Evolutionary conservation across 164 flowering plant species (phyloP).

Genomic region (Macadamia tetraphylla): DNA sequence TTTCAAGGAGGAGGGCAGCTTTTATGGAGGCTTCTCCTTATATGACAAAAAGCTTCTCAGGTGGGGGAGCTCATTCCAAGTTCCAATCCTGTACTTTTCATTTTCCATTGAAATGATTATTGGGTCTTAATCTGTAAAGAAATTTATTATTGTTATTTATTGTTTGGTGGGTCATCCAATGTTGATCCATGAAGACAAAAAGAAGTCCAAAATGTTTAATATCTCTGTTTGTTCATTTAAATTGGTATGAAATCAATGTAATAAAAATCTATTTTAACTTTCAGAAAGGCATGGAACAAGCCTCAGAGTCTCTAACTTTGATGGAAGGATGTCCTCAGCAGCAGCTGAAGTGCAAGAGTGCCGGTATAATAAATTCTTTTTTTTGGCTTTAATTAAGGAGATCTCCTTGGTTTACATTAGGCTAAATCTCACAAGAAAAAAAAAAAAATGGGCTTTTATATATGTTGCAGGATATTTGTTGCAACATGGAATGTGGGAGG

Average conservation of each 20-base stretch:
- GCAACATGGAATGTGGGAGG: slow-evolving; percentile 99
- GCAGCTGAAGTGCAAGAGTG: slow-evolving; percentile 40
- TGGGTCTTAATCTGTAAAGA: background rate
- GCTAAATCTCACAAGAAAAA: too few species aligned
- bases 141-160: background rate
- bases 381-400: too few species aligned
- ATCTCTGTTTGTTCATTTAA: slow-evolving; percentile 11
- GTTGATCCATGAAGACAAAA: slow-evolving; percentile 1
- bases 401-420: too few species aligned
- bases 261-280: slow-evolving; percentile 3
- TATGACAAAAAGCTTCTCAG: slow-evolving; percentile 54
- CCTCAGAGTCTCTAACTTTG: slow-evolving; percentile 52
- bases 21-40: slow-evolving; percentile 37
- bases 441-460: background rate
- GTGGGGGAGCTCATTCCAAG: slow-evolving; percentile 16
- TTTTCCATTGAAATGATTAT: too few species aligned
- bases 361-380: slow-evolving; percentile 31
- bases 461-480: slow-evolving; percentile 59
- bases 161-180: slow-evolving; percentile 3
- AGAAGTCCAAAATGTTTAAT: slow-evolving; percentile 6
- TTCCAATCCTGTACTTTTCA: too few species aligned
- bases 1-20: slow-evolving; percentile 28
- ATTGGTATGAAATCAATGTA: slow-evolving; percentile 28
- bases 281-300: slow-evolving; percentile 62
- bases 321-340: slow-evolving; percentile 33